Base-by-base conservation (phyloP, 805 yeast genomes). In the Dipodascus geniculatus region DNA sequence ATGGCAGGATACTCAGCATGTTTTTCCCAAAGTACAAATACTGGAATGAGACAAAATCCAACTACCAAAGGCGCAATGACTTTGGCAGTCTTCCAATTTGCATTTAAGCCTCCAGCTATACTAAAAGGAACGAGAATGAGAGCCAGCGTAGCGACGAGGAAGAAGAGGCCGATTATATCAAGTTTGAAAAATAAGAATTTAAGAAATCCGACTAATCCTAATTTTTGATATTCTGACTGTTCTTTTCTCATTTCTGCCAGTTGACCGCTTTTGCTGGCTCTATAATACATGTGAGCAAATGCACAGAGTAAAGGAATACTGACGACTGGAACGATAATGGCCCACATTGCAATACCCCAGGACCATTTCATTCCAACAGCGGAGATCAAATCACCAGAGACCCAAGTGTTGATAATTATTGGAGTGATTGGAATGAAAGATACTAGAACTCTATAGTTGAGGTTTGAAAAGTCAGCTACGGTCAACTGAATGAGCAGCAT, bases 281-380 rank as follows among this genome's bases (percentile, higher is more conserved):
- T 63, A 58, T 67, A 68, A 57, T 75, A 65, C 85, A 83, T 81
- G 65, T 82, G 83, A 2, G 73, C 17, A 61, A 81, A 69, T 61
- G 82, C 75, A 3, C 59, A 57, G 4, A 82, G 58, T 51, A 85
- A 66, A 20, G 90, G 91, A 17, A 85, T 52, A 58, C 82, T 71
- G 2, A 80, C 63, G 38, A 82, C 69, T 33, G 90, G 90, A 73
- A 81, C 77, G 58, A 85, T 82, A 60, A 82, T 81, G 1, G 89
- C 88, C 85, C 85, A 85, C 78, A 85, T 83, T 42, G 83, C 89
- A 60, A 83, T 78, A 61, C 83, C 83, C 90, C 90, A 85, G 11
- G 80, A 73, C 83, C 87, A 82, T 33, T 73, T 63, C 33, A 49
- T 42, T 17, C 58, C 60, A 22, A 66, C 51, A 1, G 59, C 62